Percentiles rank a stretch among this genome's conserved stretches.
phyloP scores from a whole-genome alignment of 2,329 filamentous ascomycete genomes.

The Diplodia sapinea region DNA sequence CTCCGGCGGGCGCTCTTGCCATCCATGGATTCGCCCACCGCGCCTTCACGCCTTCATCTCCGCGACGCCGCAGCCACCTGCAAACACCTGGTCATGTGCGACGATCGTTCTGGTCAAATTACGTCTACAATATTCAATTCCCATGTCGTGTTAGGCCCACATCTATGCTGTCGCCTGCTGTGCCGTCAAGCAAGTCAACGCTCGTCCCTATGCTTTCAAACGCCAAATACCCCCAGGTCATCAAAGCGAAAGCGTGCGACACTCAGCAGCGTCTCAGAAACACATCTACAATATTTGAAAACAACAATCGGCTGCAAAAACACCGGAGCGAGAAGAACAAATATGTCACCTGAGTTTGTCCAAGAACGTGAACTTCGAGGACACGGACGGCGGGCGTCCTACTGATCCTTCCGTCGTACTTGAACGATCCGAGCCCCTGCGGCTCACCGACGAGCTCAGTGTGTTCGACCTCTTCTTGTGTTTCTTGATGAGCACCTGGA shows the following conservation, averaged over 20 bases:
- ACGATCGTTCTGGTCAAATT: not conserved
- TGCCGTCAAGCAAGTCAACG: not conserved
- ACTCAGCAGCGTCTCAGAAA: not conserved
- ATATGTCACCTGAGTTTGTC: not conserved
- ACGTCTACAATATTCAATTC: too few relatives aligned
- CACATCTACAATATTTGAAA: not conserved
- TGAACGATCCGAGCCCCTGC: constrained; percentile 20
- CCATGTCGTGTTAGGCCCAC: not conserved
- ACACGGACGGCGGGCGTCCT: constrained; percentile 3
- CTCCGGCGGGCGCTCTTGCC: too few relatives aligned
- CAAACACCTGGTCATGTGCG: not conserved
- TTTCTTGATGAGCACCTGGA: constrained; percentile 18
- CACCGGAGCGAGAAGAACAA: not conserved
- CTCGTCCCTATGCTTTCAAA: not conserved
- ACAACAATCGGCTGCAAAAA: not conserved
- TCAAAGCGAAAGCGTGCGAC: not conserved
- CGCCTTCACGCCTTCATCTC: not conserved
- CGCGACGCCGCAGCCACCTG: constrained; percentile 3
- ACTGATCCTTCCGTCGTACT: constrained; percentile 13
- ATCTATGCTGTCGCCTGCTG: too few relatives aligned
- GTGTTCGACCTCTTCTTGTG: constrained; percentile 9
- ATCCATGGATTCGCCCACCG: too few relatives aligned
- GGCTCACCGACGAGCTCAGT: not conserved
- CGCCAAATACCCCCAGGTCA: not conserved
- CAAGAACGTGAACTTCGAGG: constrained; percentile 11